Evolutionary conservation across 352 stramenopile genomes (phyloP).

Genomic region (Pythium aristosporum): DNA sequence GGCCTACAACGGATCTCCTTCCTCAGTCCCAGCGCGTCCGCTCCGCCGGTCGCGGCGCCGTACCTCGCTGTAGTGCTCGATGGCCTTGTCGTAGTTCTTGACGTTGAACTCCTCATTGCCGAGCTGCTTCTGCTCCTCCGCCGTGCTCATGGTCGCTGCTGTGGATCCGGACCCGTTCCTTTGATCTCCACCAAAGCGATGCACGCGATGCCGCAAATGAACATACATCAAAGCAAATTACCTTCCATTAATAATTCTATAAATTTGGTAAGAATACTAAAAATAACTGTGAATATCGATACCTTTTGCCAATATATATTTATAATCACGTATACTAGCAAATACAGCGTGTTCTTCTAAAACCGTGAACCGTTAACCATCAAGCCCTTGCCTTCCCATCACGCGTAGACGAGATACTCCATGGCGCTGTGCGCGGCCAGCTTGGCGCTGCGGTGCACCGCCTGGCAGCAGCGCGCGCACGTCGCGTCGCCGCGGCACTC

Average conservation of each 20-base stretch:
- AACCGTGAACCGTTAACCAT: slow-evolving; percentile 9
- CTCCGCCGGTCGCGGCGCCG: not conserved
- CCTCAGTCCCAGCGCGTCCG: not conserved
- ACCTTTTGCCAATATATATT: too few species aligned
- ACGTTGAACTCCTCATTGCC: slow-evolving; percentile 86
- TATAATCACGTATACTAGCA: not conserved
- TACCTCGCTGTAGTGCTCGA: slow-evolving; percentile 80
- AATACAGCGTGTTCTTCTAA: not conserved
- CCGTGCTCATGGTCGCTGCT: slow-evolving; percentile 22
- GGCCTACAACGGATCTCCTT: slow-evolving; percentile 36
- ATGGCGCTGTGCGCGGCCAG: slow-evolving; percentile 31
- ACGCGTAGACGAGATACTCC: slow-evolving; percentile 31
- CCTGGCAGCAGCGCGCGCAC: slow-evolving; percentile 48
- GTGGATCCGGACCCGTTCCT: too few species aligned
- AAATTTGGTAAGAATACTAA: too few species aligned
- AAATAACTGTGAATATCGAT: too few species aligned
- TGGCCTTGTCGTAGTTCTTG: slow-evolving; percentile 82
- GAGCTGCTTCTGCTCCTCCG: slow-evolving; percentile 34
- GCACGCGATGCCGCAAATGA: too few species aligned
- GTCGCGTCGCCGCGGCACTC: slow-evolving; percentile 53
- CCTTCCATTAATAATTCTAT: too few species aligned
- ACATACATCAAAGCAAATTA: too few species aligned
- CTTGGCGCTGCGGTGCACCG: slow-evolving; percentile 42
- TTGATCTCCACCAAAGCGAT: slow-evolving; percentile 1
- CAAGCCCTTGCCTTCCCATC: not conserved